These are phyloP conservation scores for Calcarisporium arbuscula DNA, from an alignment of 2,329 filamentous ascomycete species.

Conservation along the genomic window DNA sequence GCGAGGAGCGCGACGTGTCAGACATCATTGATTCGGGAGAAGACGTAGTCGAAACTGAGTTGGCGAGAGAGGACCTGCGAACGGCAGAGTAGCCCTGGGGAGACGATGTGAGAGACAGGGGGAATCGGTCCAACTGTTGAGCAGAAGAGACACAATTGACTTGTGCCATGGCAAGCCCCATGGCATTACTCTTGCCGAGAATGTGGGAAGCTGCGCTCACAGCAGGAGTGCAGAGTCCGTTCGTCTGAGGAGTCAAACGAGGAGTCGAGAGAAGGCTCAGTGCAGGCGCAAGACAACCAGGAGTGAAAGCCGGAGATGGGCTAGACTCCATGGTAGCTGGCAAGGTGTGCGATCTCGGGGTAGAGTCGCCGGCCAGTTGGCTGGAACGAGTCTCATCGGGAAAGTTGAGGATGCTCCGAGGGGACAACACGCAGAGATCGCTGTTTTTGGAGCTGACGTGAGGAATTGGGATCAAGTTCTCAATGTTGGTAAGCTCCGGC, in stretches of 20 bases:
- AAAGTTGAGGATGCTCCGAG: constrained; percentile 38
- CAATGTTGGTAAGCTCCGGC: constrained; percentile 52
- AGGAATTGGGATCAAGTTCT: constrained; percentile 38
- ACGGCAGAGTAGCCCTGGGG: constrained; percentile 42
- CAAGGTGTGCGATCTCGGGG: constrained; percentile 32
- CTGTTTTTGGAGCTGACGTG: constrained; percentile 22
- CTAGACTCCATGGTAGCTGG: constrained; percentile 40
- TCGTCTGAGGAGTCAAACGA: constrained; percentile 49
- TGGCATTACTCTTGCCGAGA: constrained; percentile 45
- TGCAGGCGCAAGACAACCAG: constrained; percentile 37
- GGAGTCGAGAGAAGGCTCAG: constrained; percentile 53
- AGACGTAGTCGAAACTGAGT: constrained; percentile 55
- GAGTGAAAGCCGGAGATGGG: constrained; percentile 34
- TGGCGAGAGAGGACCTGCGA: constrained; percentile 58
- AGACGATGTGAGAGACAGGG: constrained; percentile 40
- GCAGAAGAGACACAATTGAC: constrained; percentile 37
- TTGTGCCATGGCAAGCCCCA: constrained; percentile 56
- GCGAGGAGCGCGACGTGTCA: constrained; percentile 54
- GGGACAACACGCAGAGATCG: constrained; percentile 31
- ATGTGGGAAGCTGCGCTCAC: constrained; percentile 47
- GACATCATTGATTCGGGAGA: constrained; percentile 64
- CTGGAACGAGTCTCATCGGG: constrained; percentile 28
- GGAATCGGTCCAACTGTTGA: constrained; percentile 49
- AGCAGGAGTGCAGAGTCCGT: constrained; percentile 54
- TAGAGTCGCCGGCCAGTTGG: constrained; percentile 29